Evolutionary conservation across 768 basidiomycete species (phyloP), one percentile per base, ranked within the genome.

Genomic region (Trametes cubensis): DNA sequence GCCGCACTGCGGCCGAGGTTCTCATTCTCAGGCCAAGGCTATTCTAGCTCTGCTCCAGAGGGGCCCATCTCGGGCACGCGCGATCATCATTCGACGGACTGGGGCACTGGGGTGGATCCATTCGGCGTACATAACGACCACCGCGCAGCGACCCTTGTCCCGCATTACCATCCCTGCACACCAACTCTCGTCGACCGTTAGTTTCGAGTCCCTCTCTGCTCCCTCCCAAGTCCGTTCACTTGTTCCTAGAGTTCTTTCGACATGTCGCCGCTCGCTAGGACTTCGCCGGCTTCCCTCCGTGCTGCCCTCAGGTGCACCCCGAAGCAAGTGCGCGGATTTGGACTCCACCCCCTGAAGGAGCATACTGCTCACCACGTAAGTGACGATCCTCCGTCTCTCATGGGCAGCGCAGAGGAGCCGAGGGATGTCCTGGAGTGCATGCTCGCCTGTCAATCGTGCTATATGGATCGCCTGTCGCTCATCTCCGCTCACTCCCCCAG

Each of bases 21-120:
- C 26, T 54, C 62, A 40, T 49, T 58, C 62, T 55, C 57, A 58
- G 62, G 62, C 62, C 51, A 58, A 41, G 62, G 45, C 52, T 58
- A 55, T 58, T 63, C 62, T 58, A 60, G 62, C 44, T 41, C 62
- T 49, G 45, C 46, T 64, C 62, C 58, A 55, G 62, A 64, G 58
- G 53, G 58, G 62, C 20, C 62, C 21, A 20, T 20, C 48, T 41
- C 21, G 11, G 30, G 39, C 57, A 17, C 34, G 40, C 48, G 48
- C 49, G 49, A 55, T 42, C 50, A 42, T 52, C 28, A 50, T 23
- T 51, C 49, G 55, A 57, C 30, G 34, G 13, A 26, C 42, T 57
- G 61, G 55, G 51, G 60, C 47, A 40, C 18, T 46, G 21, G 34
- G 34, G 34, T 11, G 10, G 34, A 6, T 34, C 44, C 14, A 2